Evolutionary conservation across 108 stramenopile species (phyloP).

Genomic region (Skeletonema grethae): DNA sequence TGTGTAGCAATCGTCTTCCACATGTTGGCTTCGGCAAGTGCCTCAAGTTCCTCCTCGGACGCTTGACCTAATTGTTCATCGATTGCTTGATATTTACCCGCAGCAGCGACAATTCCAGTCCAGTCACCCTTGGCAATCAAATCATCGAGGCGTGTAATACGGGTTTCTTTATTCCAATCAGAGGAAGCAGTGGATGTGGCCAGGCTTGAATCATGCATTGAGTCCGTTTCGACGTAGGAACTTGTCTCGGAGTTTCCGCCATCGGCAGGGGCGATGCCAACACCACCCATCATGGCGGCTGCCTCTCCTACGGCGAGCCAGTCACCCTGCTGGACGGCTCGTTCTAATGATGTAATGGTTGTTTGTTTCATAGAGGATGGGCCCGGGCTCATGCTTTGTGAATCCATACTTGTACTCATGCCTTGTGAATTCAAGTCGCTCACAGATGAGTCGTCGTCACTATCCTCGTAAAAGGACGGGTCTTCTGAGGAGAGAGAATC

Average conservation of each 20-base stretch:
- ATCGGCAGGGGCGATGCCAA: background rate
- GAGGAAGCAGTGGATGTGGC: conserved; percentile 12
- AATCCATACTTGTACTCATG: background rate
- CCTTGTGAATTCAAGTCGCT: conserved; percentile 18
- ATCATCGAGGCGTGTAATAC: conserved; percentile 66
- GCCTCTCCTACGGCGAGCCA: conserved; percentile 91
- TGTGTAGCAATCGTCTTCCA: conserved; percentile 85
- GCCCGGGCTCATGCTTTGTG: background rate
- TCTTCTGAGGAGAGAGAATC: conserved; percentile 1
- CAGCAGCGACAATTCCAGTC: conserved; percentile 76
- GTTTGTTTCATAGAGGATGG: conserved; percentile 7
- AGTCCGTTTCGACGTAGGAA: background rate
- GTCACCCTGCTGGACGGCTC: conserved; percentile 80
- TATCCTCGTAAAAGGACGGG: conserved; percentile 4
- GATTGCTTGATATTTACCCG: conserved; percentile 52
- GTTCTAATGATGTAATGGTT: conserved; percentile 36
- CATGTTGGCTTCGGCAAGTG: conserved; percentile 77
- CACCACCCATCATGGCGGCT: conserved; percentile 50
- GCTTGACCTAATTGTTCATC: conserved; percentile 30
- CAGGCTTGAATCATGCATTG: conserved; percentile 4
- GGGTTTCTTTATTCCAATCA: background rate
- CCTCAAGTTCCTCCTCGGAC: conserved; percentile 75
- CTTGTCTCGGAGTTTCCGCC: conserved; percentile 7
- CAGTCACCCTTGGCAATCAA: conserved; percentile 82
- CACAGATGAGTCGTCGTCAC: conserved; percentile 11